These are phyloP conservation scores for Quercus tomentella DNA, from an alignment of 331 rosid species.

Conservation along the genomic window DNA sequence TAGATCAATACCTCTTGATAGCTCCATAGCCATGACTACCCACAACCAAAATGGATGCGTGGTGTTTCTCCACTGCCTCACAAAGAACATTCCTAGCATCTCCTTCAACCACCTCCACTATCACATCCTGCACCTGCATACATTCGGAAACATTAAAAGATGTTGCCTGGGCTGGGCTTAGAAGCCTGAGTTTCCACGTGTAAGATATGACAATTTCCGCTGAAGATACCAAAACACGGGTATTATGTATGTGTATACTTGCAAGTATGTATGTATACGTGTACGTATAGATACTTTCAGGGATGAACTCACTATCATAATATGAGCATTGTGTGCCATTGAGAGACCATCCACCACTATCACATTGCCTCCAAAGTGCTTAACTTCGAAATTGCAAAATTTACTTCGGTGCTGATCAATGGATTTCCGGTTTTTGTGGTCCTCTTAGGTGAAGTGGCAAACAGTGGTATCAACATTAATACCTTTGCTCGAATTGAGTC, in stretches of 20 bases:
- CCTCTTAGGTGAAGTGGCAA: too few relatives aligned
- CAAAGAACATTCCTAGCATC: conserved; percentile 30
- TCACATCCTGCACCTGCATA: conserved; percentile 14
- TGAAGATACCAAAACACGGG: too few relatives aligned
- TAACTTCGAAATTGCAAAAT: too few relatives aligned
- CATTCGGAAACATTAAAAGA: not conserved
- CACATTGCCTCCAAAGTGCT: not conserved
- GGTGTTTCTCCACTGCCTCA: conserved; percentile 28
- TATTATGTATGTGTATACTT: not conserved
- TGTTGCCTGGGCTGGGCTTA: not conserved
- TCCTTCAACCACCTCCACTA: conserved; percentile 22
- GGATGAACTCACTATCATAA: not conserved
- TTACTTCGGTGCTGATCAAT: too few relatives aligned
- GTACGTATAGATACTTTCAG: not conserved
- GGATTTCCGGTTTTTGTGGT: too few relatives aligned
- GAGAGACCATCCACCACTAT: not conserved
- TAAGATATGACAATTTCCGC: not conserved
- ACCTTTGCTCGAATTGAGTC: too few relatives aligned
- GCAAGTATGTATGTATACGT: not conserved
- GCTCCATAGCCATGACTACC: conserved; percentile 42
- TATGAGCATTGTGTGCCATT: not conserved
- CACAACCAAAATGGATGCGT: conserved; percentile 30
- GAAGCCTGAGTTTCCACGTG: too few relatives aligned
- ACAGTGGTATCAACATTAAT: too few relatives aligned
- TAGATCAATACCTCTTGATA: conserved; percentile 21